Evolutionary conservation across 2,329 filamentous ascomycete genomes (phyloP), one percentile per base, ranked within the genome.

Genomic region (Orbilia blumenaviensis): DNA sequence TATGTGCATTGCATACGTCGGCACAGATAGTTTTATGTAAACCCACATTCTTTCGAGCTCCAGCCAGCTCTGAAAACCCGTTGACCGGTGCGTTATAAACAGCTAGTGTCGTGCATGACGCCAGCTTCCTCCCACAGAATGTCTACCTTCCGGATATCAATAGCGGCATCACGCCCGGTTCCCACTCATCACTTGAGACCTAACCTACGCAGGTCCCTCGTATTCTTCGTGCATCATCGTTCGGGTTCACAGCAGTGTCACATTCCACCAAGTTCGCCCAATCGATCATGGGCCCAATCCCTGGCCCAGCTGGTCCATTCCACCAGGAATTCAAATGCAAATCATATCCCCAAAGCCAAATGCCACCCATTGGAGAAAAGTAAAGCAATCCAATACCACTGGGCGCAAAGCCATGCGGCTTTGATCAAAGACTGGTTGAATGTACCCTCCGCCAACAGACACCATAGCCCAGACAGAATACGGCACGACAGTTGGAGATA

Each of bases 221-320:
- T 71, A 10, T 71, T 44, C 46, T 36, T 71, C 25, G 44, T 71
- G 3, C 66, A 71, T 38, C 56, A 50, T 44, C 66, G 66, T 21
- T 44, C 46, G 8, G 25, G 34, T 38, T 38, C 32, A 5, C 52
- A 54, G 27, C 48, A 32, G 10, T 56, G 52, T 25, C 10, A 21
- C 18, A 38, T 36, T 18, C 29, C 29, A 2, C 52, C 52, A 3
- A 25, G 9, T 34, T 10, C 48, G 3, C n/a, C 48, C n/a, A 34
- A 56, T n/a, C 52, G 9, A 10, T 32, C 52, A 9, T 36, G 32
- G 50, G 16, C 29, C 14, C 50, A 56, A 14, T 23, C 50, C n/a
- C 9, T 56, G 7, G 50, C 50, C 16, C 50, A 36, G 29, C 21
- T 29, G 29, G 29, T 36, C n/a, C 2, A 36, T 36, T 56, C 29